These are phyloP conservation scores for Russula olivacea DNA, from an alignment of 768 basidiomycete species.

Conservation along the genomic window DNA sequence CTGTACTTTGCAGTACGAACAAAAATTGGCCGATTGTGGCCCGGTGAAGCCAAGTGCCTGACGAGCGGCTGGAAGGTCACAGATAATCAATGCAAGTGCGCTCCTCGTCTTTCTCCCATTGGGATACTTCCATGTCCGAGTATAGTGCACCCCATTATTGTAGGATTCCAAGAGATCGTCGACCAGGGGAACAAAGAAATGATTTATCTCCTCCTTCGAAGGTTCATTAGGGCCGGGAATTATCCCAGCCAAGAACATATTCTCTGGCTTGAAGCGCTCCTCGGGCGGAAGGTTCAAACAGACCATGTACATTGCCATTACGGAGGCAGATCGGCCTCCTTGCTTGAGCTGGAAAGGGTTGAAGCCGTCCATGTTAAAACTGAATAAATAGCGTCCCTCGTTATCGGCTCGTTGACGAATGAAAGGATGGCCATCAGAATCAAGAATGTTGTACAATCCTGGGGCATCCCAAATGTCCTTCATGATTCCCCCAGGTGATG, in stretches of 20 bases:
- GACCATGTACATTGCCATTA: conserved; percentile 32
- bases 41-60: too few relatives aligned
- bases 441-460: not conserved
- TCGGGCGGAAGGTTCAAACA: conserved; percentile 37
- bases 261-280: conserved; percentile 34
- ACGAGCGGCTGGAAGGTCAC: too few relatives aligned
- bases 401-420: too few relatives aligned
- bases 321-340: conserved; percentile 28
- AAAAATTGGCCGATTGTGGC: too few relatives aligned
- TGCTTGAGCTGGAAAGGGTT: conserved; percentile 34
- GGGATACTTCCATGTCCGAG: too few relatives aligned
- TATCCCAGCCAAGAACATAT: conserved; percentile 39
- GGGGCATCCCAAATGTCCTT: conserved; percentile 15
- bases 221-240: conserved; percentile 41
- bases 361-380: conserved; percentile 34
- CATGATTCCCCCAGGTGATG: not conserved
- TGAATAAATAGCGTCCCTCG: conserved; percentile 31
- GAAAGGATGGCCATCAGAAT: too few relatives aligned
- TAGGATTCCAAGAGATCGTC: conserved; percentile 36
- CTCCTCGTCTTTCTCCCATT: too few relatives aligned
- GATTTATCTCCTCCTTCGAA: conserved; percentile 33
- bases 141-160: too few relatives aligned
- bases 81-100: too few relatives aligned
- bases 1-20: too few relatives aligned
- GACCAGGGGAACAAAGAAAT: conserved; percentile 36